Conservation (phyloP, 1,284 basidiomycete species). For the Ceraceosorus guamensis region DNA sequence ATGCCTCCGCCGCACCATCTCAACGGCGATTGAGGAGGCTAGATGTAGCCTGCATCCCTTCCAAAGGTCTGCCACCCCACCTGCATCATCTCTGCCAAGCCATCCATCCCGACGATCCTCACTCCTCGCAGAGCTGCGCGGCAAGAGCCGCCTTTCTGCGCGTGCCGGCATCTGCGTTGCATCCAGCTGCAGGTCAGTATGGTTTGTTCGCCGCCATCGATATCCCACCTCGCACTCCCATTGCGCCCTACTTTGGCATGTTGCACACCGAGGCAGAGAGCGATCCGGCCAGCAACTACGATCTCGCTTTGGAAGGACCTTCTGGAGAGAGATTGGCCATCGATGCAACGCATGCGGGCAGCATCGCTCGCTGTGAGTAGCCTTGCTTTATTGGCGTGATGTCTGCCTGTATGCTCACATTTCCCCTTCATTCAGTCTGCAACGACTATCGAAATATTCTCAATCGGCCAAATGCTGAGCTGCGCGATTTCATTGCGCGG, state of each 20-base stretch:
- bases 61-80: background rate
- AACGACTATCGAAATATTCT: conserved; percentile 41
- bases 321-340: conserved; percentile 49
- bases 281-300: conserved; percentile 64
- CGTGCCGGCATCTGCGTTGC: conserved; percentile 42
- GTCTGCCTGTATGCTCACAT: background rate
- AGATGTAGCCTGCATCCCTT: too few relatives aligned
- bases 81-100: background rate
- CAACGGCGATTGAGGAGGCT: too few relatives aligned
- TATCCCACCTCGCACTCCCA: conserved; percentile 60
- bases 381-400: too few relatives aligned
- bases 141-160: background rate
- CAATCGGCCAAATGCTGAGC: conserved; percentile 24
- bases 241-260: conserved; percentile 76
- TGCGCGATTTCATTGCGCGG: conserved; percentile 20
- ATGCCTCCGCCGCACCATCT: too few relatives aligned
- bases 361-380: conserved; percentile 57
- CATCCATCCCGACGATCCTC: background rate
- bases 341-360: conserved; percentile 69
- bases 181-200: conserved; percentile 73
- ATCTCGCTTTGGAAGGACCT: conserved; percentile 53
- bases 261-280: conserved; percentile 67
- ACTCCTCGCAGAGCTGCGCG: background rate
- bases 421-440: conserved; percentile 14
- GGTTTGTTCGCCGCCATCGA: conserved; percentile 72